Base-by-base conservation (phyloP, 345 rosid species). In the Eucalyptus tenuipes region DNA sequence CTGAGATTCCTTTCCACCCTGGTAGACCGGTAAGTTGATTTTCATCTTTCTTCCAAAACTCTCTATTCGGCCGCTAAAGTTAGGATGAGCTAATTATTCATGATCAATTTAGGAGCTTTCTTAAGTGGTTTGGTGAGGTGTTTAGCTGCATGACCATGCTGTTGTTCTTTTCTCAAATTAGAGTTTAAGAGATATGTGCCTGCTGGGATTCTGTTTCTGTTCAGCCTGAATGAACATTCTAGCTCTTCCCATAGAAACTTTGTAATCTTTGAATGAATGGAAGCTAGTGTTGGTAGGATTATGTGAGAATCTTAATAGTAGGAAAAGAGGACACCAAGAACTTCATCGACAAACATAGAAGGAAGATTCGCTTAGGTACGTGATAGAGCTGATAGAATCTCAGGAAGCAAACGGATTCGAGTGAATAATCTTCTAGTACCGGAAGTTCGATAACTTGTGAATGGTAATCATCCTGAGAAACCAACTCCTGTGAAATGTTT, bases 1-100 rank as follows among this genome's bases (percentile, higher is more conserved):
- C 99, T 13, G 99, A 96, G 90, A 93, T 96, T 91, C 97, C 97
- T 13, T 97, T 97, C 88, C 99, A 95, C 85, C 97, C 97, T 4
- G 98, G 99, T 66, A 94, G 99, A 91, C 89, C 90, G 82, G 98
- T 95, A 31, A 89, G 93, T 57, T 6, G 2, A 75, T 75, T 1
- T 75, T 20, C 42, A 75, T 40, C 25, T 20, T 37, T 75, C 0
- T 75, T 75, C 82, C 82, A 18, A 11, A 40, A 20, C 3, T 37
- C 80, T 68, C 80, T 33, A 1, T 68, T 16, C 0, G 33, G 61
- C 40, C 2, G 2, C 42, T 8, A 68, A 20, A 16, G 82, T 71
- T 10, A 71, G 24, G 82, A 37, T 71, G 45, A 71, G 82, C 45
- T 71, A 71, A 10, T 0, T 37, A 20, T 71, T 71, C 45, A 33